Evolutionary conservation across 1,139 yeast genomes (phyloP).

Genomic region (Geotrichum phurueaensis): DNA sequence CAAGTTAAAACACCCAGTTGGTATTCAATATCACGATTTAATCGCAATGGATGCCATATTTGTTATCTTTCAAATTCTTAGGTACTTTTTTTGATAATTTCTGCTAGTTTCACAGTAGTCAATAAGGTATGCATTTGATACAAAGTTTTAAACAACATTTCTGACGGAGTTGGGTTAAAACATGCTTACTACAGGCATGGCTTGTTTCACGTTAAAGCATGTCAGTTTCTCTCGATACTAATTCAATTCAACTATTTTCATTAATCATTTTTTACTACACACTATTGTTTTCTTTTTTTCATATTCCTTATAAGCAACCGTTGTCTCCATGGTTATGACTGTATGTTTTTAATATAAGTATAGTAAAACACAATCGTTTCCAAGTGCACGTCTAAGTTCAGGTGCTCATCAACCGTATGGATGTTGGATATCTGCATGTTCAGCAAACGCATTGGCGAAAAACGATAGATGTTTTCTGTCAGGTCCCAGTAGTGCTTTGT

Average conservation of each 20-base stretch:
- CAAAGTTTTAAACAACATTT: no score
- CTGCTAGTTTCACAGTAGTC: no score
- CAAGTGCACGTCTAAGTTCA: constrained; percentile 48
- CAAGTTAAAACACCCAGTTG: no score
- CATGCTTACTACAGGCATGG: background rate
- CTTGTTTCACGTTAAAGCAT: background rate
- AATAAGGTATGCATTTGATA: background rate
- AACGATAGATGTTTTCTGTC: constrained; percentile 68
- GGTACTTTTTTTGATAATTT: no score
- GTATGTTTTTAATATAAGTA: constrained; percentile 38
- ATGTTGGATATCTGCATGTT: constrained; percentile 21
- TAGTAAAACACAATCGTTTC: constrained; percentile 56
- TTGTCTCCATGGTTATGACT: background rate
- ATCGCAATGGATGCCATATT: no score
- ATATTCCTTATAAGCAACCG: background rate
- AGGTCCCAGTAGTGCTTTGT: constrained; percentile 73
- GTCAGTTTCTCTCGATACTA: background rate
- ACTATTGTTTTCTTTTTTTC: background rate
- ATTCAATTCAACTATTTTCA: background rate
- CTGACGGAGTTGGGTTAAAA: background rate
- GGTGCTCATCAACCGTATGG: constrained; percentile 59
- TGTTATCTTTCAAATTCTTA: no score
- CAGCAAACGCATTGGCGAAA: constrained; percentile 38
- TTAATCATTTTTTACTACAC: background rate
- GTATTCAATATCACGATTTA: no score